Percentiles rank a stretch among this genome's conserved stretches.
Conservation (phyloP, 768 basidiomycete genomes). For the Porphyrellus cyaneotinctus region DNA sequence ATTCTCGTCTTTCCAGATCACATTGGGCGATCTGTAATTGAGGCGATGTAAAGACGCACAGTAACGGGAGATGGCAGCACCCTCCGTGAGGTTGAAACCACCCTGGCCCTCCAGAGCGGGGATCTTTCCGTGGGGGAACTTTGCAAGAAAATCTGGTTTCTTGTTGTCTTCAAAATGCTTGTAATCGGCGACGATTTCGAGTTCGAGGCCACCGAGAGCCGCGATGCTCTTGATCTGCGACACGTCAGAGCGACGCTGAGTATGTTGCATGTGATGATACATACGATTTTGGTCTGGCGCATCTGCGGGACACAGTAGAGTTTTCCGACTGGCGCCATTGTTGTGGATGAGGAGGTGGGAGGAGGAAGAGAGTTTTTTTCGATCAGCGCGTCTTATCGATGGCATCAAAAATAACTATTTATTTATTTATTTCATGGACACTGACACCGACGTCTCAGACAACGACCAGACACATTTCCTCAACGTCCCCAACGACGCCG, state of each 20-base stretch:
- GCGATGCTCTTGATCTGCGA: conserved; percentile 51
- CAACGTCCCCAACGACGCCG: conserved; percentile 10
- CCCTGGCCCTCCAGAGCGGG: conserved; percentile 76
- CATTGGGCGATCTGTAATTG: conserved; percentile 10
- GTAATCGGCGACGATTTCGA: conserved; percentile 52
- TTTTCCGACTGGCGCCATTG: conserved; percentile 60
- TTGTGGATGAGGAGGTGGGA: conserved; percentile 22
- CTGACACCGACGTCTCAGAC: conserved; percentile 28
- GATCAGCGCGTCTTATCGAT: conserved; percentile 32
- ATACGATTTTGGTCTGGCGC: conserved; percentile 45
- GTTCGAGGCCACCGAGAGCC: conserved; percentile 53
- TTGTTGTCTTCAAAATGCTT: conserved; percentile 64
- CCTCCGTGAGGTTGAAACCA: conserved; percentile 79
- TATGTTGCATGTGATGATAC: conserved; percentile 4
- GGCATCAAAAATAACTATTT: conserved; percentile 16
- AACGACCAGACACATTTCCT: conserved; percentile 19
- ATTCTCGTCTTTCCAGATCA: conserved; percentile 25
- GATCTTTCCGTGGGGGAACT: conserved; percentile 81
- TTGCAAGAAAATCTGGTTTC: conserved; percentile 62
- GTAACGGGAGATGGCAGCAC: conserved; percentile 78
- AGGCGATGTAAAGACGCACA: conserved; percentile 51
- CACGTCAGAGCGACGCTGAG: conserved; percentile 1
- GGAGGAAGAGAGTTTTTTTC: conserved; percentile 21
- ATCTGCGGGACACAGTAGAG: conserved; percentile 48
- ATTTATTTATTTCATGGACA: conserved; percentile 25